Evolutionary conservation across 2,329 filamentous ascomycete species (phyloP), one percentile per base, ranked within the genome.

Genomic region (Purpureocillium takamizusanense): DNA sequence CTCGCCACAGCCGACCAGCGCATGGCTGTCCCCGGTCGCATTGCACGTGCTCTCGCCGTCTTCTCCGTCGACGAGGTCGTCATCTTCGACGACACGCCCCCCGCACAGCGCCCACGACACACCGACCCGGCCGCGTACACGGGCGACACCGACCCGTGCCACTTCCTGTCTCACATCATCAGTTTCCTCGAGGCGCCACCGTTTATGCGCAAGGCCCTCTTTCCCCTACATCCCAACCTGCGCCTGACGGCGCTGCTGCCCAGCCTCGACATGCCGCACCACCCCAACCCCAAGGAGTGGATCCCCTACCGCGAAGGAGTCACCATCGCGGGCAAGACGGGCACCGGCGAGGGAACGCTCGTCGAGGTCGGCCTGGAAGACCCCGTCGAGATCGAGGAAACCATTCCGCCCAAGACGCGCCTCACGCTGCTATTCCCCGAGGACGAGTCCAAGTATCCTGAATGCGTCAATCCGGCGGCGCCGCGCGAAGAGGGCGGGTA

Each of bases 61-160:
- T 94, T 92, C 62, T 82, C 77, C 52, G 74, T 94, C 48, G 87
- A 94, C 55, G 87, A 94, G 62, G 72, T 94, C 23, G 71, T 94
- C 36, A 66, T 94, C 39, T 94, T 84, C 58, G 79, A 90, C 53
- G 87, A 94, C 60, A 70, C 69, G 28, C 70, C 70, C 2, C 36
- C 51, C 7, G 61, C 68, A 12, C 52, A 66, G 25, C 70, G 71
- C 25, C 62, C 67, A 23, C 57, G 53, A 18, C 61, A 59, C 15
- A 65, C 72, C 36, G 72, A 78, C 48, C 65, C 67, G 36, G 59
- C 67, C 35, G 59, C 66, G 51, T 72, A 78, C 62, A 87, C 83
- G 1, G 83, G 80, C 45, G 83, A 80, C 53, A 69, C 76, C 12
- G 82, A 92, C 52, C 86, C 86, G 1, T 79, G 79, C 42, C 82